Evolutionary conservation across 1,284 basidiomycete genomes (phyloP), one percentile per base, ranked within the genome.

Genomic region (Fomitopsis betulina): DNA sequence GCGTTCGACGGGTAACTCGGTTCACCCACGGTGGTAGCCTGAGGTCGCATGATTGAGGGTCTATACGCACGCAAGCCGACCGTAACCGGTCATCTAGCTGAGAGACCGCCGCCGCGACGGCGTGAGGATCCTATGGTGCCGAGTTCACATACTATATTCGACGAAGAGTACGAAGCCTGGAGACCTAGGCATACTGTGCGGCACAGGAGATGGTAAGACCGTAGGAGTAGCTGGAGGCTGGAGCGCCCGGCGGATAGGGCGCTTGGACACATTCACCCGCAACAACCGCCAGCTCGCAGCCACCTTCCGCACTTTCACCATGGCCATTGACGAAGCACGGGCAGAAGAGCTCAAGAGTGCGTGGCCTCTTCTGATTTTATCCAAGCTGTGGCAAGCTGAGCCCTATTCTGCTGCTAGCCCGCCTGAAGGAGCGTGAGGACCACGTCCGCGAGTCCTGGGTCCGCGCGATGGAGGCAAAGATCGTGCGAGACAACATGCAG

Each of bases 361-460:
- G 69, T 57, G 21, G 49, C 33, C 7, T 42, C 12, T 37, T 21
- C 9, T n/a, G 13, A 12, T 52, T 52, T 6, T n/a, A 7, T 21
- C 10, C n/a, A 12, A 5, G 2, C 6, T 0, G 2, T 17, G 17
- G 8, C 3, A 5, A n/a, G 19, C 33, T 52, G 49, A 23, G n/a
- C 17, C 30, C 21, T 5, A 37, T 30, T 27, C 13, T 2, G n/a
- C 23, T 17, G 50, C 60, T 30, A 90, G 88, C 80, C 27, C 84
- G 81, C 70, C 71, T 89, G 50, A 73, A 81, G 64, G 81, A 83
- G 63, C 89, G 92, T 53, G 94, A 96, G 60, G 79, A 86, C 51
- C 81, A 85, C 73, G 81, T 98, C 68, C 89, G 93, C 60, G 94
- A 97, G 76, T 90, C 91, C 58, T 99, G 96, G 96, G 82, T 98